phyloP scores from a whole-genome alignment of 169 alveolate genomes.

The Eimeria maxima region DNA sequence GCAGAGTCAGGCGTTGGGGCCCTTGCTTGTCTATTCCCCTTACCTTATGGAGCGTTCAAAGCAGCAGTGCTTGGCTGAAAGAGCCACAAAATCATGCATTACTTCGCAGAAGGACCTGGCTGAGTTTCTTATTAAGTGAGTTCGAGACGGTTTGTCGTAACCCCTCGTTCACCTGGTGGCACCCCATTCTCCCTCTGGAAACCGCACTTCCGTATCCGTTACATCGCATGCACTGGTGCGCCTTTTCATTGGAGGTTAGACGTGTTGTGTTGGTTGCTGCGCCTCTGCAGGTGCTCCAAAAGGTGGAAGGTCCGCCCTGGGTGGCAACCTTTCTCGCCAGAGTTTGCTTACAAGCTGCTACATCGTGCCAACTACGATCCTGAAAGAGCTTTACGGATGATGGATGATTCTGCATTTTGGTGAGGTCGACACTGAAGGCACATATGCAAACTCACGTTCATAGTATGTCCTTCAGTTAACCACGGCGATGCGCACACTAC shows the following conservation, averaged over 20 bases:
- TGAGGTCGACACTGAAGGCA: conserved; percentile 1
- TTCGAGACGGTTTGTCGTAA: background rate
- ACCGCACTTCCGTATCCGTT: background rate
- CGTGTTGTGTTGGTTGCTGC: conserved; percentile 19
- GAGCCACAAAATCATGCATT: conserved; percentile 62
- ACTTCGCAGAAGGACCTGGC: conserved; percentile 73
- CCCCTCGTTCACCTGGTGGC: background rate
- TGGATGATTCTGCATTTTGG: conserved; percentile 91
- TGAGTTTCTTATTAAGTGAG: conserved; percentile 70
- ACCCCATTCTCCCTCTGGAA: background rate
- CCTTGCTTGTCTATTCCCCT: conserved; percentile 69
- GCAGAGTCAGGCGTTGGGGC: conserved; percentile 78
- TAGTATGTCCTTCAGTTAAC: background rate
- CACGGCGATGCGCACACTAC: background rate
- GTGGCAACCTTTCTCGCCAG: conserved; percentile 95
- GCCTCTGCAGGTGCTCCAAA: conserved; percentile 87
- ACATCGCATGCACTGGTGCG: background rate
- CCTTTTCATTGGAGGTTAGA: background rate
- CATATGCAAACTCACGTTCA: background rate
- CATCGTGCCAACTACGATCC: conserved; percentile 94
- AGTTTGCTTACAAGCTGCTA: conserved; percentile 92
- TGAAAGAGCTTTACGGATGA: conserved; percentile 89
- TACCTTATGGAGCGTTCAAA: conserved; percentile 74
- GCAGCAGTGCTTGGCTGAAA: conserved; percentile 64
- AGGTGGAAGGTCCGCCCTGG: conserved; percentile 92